phyloP scores from a whole-genome alignment of 2,329 filamentous ascomycete species.

The Pyrenochaeta sp. region DNA sequence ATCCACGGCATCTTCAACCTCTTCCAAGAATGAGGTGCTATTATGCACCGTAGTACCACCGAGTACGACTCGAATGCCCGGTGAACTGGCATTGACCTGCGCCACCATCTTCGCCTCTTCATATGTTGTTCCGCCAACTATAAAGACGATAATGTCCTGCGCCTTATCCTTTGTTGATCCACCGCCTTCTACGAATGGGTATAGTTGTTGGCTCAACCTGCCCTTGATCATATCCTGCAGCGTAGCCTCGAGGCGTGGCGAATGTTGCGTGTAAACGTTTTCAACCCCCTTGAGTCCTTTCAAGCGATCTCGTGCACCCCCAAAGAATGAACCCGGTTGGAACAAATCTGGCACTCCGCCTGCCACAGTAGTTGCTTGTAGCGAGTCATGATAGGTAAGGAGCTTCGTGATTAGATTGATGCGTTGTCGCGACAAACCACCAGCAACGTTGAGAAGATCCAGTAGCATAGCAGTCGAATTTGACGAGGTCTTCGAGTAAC shows the following conservation, averaged over 20 bases:
- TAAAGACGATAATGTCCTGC: slow-evolving; percentile 95
- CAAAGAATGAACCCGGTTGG: slow-evolving; percentile 86
- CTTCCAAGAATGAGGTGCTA: slow-evolving; percentile 84
- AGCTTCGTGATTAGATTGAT: slow-evolving; percentile 84
- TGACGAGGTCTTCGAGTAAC: slow-evolving; percentile 86
- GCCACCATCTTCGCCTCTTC: slow-evolving; percentile 97
- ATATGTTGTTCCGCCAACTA: slow-evolving; percentile 92
- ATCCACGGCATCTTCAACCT: slow-evolving; percentile 87
- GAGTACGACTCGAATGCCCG: slow-evolving; percentile 86
- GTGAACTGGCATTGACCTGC: slow-evolving; percentile 90
- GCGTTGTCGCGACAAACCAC: slow-evolving; percentile 77
- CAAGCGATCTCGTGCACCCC: slow-evolving; percentile 84
- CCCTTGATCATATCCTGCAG: slow-evolving; percentile 95
- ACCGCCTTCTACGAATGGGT: slow-evolving; percentile 91
- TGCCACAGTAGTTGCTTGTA: slow-evolving; percentile 76
- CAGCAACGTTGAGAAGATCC: slow-evolving; percentile 84
- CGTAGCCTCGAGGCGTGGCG: slow-evolving; percentile 84
- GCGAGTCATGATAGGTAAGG: slow-evolving; percentile 83
- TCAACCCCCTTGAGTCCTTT: slow-evolving; percentile 97
- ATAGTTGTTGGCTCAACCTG: slow-evolving; percentile 82
- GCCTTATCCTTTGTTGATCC: slow-evolving; percentile 91
- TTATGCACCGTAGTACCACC: slow-evolving; percentile 91
- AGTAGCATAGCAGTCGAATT: slow-evolving; percentile 85
- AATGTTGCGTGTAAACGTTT: slow-evolving; percentile 98
- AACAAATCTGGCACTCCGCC: slow-evolving; percentile 91